Evolutionary conservation across 306 rosid species (phyloP).

Genomic region (Leucaena leucocephala): DNA sequence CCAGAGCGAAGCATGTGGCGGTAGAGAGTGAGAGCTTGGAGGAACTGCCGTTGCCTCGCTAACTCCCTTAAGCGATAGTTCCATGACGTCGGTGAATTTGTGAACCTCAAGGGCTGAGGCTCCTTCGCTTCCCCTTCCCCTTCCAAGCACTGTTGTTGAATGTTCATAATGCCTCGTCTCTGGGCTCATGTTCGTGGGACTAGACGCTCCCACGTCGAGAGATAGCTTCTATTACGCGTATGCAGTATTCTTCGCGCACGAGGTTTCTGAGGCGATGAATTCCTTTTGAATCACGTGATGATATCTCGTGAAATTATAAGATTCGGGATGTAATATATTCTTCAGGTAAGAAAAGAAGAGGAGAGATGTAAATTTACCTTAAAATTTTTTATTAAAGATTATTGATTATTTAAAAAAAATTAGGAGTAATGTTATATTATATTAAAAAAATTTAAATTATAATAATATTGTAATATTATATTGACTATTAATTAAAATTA

Average conservation of each 20-base stretch:
- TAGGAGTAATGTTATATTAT: no score
- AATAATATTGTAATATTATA: no score
- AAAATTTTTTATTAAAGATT: no score
- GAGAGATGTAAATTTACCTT: no score
- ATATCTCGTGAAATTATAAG: neutral
- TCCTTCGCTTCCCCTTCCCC: neutral
- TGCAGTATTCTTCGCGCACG: neutral
- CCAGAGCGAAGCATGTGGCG: conserved; percentile 78
- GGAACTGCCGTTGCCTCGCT: conserved; percentile 63
- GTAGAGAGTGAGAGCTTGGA: conserved; percentile 64
- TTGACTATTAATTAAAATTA: no score
- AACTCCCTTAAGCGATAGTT: conserved; percentile 65
- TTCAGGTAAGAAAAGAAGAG: neutral
- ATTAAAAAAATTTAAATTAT: no score
- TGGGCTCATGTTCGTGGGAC: neutral
- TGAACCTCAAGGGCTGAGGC: neutral
- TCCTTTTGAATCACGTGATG: neutral
- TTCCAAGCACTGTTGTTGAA: neutral
- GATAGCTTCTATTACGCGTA: neutral
- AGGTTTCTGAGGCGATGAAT: neutral
- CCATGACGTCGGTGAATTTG: conserved; percentile 56
- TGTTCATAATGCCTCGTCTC: neutral
- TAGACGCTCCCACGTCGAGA: neutral
- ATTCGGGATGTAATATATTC: neutral
- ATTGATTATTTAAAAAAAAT: no score